Percentiles rank a stretch among this genome's conserved stretches.
Conservation (phyloP, 768 basidiomycete genomes). For the Galerina sulciceps region DNA sequence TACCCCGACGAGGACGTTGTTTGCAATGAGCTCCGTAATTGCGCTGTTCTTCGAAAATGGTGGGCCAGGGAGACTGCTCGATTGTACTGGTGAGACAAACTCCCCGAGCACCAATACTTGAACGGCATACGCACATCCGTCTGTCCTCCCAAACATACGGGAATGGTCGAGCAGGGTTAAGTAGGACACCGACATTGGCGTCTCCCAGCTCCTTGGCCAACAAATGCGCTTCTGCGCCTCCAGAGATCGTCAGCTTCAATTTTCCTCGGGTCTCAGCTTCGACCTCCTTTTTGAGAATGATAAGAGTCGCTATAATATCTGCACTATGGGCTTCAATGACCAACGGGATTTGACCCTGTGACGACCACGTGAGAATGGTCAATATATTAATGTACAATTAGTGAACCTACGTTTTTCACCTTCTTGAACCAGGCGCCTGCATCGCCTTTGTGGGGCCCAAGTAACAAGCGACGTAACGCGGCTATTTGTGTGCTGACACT, state of each 20-base stretch:
- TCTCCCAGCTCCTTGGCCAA: conserved; percentile 69
- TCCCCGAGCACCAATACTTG: neutral
- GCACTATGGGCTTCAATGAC: conserved; percentile 78
- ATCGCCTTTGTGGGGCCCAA: conserved; percentile 41
- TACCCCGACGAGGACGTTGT: conserved; percentile 76
- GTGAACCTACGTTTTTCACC: conserved; percentile 43
- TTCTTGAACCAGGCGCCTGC: conserved; percentile 49
- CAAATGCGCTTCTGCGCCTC: conserved; percentile 69
- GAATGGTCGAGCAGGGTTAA: conserved; percentile 66
- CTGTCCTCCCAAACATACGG: conserved; percentile 73
- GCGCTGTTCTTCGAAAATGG: conserved; percentile 62
- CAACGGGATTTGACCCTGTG: conserved; percentile 70
- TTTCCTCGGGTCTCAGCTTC: conserved; percentile 46
- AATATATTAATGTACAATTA: neutral
- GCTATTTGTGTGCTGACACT: conserved; percentile 87
- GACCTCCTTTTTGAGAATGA: conserved; percentile 69
- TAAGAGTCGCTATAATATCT: conserved; percentile 80
- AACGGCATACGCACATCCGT: conserved; percentile 53
- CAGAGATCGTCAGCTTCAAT: conserved; percentile 65
- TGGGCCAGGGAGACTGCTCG: conserved; percentile 63
- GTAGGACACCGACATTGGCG: conserved; percentile 49
- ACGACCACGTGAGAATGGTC: neutral
- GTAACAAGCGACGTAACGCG: conserved; percentile 66
- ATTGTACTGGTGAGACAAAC: neutral
- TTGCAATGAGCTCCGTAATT: conserved; percentile 62